These are phyloP conservation scores for Aspergillus biplanus DNA, from an alignment of 495 filamentous ascomycete genomes.

Conservation along the genomic window DNA sequence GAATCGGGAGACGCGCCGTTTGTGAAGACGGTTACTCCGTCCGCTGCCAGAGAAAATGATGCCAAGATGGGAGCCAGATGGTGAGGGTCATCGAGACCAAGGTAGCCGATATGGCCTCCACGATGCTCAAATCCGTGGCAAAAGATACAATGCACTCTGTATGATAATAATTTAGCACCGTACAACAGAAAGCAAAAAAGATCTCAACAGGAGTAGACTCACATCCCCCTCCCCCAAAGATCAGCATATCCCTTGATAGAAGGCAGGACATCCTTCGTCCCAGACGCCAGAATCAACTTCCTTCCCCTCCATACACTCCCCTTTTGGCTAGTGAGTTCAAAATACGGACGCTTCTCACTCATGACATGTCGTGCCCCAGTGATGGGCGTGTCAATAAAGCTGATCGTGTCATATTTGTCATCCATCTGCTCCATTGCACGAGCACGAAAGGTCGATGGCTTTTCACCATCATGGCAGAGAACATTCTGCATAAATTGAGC, in stretches of 20 bases:
- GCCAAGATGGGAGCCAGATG: not conserved
- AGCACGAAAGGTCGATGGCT: not conserved
- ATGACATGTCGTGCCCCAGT: not conserved
- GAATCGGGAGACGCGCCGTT: not conserved
- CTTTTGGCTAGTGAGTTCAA: not conserved
- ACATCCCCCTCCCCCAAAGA: conserved; percentile 8
- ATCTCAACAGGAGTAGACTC: too few relatives aligned
- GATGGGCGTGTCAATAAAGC: not conserved
- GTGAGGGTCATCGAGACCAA: not conserved
- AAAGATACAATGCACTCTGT: not conserved
- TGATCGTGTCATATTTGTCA: not conserved
- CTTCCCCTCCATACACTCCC: not conserved
- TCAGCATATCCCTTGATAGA: conserved; percentile 7
- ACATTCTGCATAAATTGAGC: conserved; percentile 12
- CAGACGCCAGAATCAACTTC: conserved; percentile 10
- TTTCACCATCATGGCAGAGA: conserved; percentile 3
- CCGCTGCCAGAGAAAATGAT: not conserved
- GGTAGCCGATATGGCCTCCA: not conserved
- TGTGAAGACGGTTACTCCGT: not conserved
- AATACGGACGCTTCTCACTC: not conserved
- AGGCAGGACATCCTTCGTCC: not conserved
- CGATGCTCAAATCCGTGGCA: not conserved
- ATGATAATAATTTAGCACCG: too few relatives aligned
- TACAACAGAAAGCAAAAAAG: too few relatives aligned
- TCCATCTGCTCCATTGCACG: not conserved